Evolutionary conservation across 352 stramenopile species (phyloP).

Genomic region (Phytopythium boreale): DNA sequence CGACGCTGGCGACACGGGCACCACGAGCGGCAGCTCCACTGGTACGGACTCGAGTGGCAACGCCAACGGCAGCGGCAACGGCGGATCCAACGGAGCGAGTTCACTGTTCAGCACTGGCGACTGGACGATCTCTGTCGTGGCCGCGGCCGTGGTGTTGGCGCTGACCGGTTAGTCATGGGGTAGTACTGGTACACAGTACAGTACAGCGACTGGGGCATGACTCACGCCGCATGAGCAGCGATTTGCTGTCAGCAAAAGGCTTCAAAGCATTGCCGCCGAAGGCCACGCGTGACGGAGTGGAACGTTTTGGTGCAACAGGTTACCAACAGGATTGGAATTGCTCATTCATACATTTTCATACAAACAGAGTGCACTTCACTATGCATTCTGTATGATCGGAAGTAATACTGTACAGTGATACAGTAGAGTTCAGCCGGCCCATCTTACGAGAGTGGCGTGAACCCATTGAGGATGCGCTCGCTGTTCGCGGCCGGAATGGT

Average conservation of each 20-base stretch:
- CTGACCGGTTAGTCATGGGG: not conserved
- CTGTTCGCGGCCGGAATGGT: not conserved
- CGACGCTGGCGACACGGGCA: slow-evolving; percentile 21
- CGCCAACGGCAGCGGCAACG: slow-evolving; percentile 4
- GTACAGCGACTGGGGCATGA: no score
- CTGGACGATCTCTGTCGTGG: not conserved
- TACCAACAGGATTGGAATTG: no score
- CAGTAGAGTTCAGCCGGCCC: no score
- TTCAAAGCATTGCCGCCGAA: not conserved
- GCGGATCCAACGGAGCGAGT: not conserved
- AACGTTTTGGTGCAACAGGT: not conserved
- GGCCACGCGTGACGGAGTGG: not conserved
- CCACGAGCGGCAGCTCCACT: slow-evolving; percentile 18
- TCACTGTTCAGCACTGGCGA: not conserved
- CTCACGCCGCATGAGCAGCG: not conserved
- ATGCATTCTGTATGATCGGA: no score
- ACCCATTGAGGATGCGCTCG: not conserved
- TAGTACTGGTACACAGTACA: no score
- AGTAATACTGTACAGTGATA: no score
- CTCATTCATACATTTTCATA: not conserved
- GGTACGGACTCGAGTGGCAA: slow-evolving; percentile 13
- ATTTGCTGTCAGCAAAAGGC: not conserved
- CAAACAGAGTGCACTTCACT: not conserved
- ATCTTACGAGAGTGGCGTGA: not conserved
- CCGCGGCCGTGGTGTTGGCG: not conserved